Conservation (phyloP, 768 basidiomycete species). For the Tephrocybe rancida region DNA sequence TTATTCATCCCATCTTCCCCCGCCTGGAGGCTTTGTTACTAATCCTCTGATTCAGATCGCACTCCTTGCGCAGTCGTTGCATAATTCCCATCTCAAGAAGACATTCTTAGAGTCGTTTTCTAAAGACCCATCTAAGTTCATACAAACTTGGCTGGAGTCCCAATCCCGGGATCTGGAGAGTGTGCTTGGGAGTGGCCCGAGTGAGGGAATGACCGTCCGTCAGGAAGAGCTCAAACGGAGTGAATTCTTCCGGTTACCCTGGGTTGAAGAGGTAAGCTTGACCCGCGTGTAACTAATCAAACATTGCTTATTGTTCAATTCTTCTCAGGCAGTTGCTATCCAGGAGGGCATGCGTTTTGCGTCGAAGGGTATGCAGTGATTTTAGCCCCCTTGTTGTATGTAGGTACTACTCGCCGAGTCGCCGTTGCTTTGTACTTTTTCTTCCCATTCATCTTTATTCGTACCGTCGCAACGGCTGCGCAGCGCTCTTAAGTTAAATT, state of each 20-base stretch:
- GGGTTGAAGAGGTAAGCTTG: slow-evolving; percentile 72
- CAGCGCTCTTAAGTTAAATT: background rate
- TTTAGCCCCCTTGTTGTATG: slow-evolving; percentile 1
- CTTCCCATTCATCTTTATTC: background rate
- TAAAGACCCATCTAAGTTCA: slow-evolving; percentile 75
- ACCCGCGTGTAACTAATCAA: background rate
- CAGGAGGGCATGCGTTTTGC: slow-evolving; percentile 81
- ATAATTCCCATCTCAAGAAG: slow-evolving; percentile 84
- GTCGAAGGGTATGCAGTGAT: slow-evolving; percentile 43
- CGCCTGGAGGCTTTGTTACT: background rate
- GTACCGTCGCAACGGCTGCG: background rate
- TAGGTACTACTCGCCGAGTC: background rate
- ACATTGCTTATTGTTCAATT: slow-evolving; percentile 3
- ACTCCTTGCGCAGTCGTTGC: slow-evolving; percentile 80
- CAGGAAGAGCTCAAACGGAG: slow-evolving; percentile 88
- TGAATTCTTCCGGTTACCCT: slow-evolving; percentile 90
- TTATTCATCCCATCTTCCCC: background rate
- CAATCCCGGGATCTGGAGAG: slow-evolving; percentile 91
- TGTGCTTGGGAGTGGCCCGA: slow-evolving; percentile 85
- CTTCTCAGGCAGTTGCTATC: slow-evolving; percentile 71
- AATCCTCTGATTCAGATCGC: slow-evolving; percentile 59
- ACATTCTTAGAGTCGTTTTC: slow-evolving; percentile 87
- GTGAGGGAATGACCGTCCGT: slow-evolving; percentile 76
- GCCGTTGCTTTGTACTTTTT: background rate
- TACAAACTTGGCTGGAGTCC: slow-evolving; percentile 89